Evolutionary conservation across 805 yeast genomes (phyloP).

Genomic region (Pichia scutulata): DNA sequence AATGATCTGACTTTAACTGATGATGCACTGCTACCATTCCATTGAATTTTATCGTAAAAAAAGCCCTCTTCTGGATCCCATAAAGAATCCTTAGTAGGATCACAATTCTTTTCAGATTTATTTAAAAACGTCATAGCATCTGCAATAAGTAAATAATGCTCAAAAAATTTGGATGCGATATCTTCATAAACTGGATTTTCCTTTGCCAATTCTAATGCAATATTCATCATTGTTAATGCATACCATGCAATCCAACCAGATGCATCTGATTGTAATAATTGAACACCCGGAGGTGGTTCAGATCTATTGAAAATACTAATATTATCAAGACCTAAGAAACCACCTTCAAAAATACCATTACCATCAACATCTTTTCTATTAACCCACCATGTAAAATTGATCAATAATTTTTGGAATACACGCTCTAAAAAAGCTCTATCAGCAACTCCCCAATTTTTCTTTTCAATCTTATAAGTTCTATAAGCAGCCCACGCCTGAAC

Average conservation of each 20-base stretch:
- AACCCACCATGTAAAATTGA: conserved; percentile 97
- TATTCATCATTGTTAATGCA: conserved; percentile 82
- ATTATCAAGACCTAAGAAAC: conserved; percentile 86
- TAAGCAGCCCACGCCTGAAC: conserved; percentile 95
- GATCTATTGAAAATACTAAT: conserved; percentile 90
- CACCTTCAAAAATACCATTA: conserved; percentile 88
- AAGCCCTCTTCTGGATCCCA: conserved; percentile 90
- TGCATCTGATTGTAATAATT: conserved; percentile 86
- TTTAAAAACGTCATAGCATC: conserved; percentile 80
- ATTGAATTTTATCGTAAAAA: conserved; percentile 83
- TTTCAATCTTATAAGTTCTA: conserved; percentile 79
- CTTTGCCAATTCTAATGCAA: conserved; percentile 84
- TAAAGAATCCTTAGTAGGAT: conserved; percentile 50
- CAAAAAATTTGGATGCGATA: conserved; percentile 89
- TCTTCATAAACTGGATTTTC: conserved; percentile 83
- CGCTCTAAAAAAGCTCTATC: conserved; percentile 80
- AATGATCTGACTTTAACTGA: conserved; percentile 79
- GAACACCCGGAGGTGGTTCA: conserved; percentile 92
- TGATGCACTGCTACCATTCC: conserved; percentile 61
- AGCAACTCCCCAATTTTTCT: conserved; percentile 73
- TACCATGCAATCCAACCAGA: conserved; percentile 98
- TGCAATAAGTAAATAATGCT: conserved; percentile 83
- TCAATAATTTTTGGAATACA: conserved; percentile 83
- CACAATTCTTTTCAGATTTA: conserved; percentile 24
- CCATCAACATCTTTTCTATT: conserved; percentile 84